phyloP scores from a whole-genome alignment of 495 filamentous ascomycete genomes.

The Penicillium coffeae region DNA sequence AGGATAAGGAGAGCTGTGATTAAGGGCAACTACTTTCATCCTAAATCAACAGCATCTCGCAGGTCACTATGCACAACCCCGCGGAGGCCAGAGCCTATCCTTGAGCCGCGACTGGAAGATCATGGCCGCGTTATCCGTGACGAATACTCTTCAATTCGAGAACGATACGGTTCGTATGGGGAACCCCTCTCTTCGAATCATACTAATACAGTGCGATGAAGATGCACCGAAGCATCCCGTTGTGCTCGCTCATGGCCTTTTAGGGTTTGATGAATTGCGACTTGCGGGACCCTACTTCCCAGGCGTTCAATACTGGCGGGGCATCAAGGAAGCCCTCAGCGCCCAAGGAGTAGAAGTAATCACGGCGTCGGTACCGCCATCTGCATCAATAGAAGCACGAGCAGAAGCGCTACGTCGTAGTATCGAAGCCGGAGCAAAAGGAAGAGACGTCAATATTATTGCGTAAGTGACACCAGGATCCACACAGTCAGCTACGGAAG shows the following conservation, averaged over 20 bases:
- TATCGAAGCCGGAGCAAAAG: slow-evolving; percentile 62
- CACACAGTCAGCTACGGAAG: not conserved
- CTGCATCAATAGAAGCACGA: slow-evolving; percentile 72
- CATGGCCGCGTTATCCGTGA: slow-evolving; percentile 68
- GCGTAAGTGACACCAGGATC: slow-evolving; percentile 56
- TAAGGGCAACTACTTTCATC: not conserved
- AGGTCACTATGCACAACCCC: slow-evolving; percentile 8
- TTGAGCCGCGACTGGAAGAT: slow-evolving; percentile 58
- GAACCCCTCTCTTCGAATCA: no score
- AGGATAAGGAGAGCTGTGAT: not conserved
- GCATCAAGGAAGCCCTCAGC: slow-evolving; percentile 73
- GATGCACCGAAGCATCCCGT: slow-evolving; percentile 66
- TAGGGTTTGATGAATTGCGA: slow-evolving; percentile 84
- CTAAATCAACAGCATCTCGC: not conserved
- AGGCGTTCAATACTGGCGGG: slow-evolving; percentile 85
- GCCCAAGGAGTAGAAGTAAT: slow-evolving; percentile 76
- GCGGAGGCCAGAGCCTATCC: slow-evolving; percentile 7
- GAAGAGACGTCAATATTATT: slow-evolving; percentile 81
- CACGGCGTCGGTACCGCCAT: slow-evolving; percentile 73
- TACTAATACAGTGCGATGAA: slow-evolving; percentile 16
- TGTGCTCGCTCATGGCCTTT: slow-evolving; percentile 82
- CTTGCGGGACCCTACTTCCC: slow-evolving; percentile 68
- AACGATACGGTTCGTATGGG: slow-evolving; percentile 61
- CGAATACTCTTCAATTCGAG: slow-evolving; percentile 69
- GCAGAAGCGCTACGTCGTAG: slow-evolving; percentile 61